Evolutionary conservation across 2,329 filamentous ascomycete genomes (phyloP).

Genomic region (Phyllosticta ampelicida): DNA sequence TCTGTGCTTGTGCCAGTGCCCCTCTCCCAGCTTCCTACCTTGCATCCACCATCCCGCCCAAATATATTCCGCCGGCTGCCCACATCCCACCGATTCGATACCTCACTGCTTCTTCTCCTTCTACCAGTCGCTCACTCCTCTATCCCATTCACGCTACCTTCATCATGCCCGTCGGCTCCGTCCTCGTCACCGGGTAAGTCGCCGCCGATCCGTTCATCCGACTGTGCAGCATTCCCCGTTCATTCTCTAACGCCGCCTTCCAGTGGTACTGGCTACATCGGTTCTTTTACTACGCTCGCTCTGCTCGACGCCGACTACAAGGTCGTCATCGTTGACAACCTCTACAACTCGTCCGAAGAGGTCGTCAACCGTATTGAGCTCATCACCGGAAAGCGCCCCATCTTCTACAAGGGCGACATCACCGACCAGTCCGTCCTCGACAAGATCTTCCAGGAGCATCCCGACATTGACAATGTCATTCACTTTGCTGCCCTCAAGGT

Average conservation of each 20-base stretch:
- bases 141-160: not conserved
- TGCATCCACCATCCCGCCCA: slow-evolving; percentile 2
- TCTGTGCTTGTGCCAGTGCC: too few relatives aligned
- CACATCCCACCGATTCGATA: not conserved
- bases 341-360: slow-evolving; percentile 93
- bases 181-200: slow-evolving; percentile 82
- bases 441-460: slow-evolving; percentile 77
- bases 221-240: slow-evolving; percentile 3
- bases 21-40: not conserved
- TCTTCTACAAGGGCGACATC: slow-evolving; percentile 78
- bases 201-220: slow-evolving; percentile 6
- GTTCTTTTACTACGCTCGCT: slow-evolving; percentile 87
- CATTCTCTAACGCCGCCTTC: slow-evolving; percentile 2
- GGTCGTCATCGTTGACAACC: slow-evolving; percentile 89
- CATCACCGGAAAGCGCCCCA: slow-evolving; percentile 76
- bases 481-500: slow-evolving; percentile 98
- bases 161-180: slow-evolving; percentile 69
- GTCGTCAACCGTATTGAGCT: slow-evolving; percentile 91
- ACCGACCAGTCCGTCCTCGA: slow-evolving; percentile 77
- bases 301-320: slow-evolving; percentile 92
- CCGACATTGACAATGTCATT: slow-evolving; percentile 94
- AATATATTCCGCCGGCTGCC: slow-evolving; percentile 3
- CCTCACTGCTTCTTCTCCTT: not conserved
- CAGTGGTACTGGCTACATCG: slow-evolving; percentile 98
- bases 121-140: not conserved